Evolutionary conservation across 768 basidiomycete species (phyloP).

Genomic region (Tylopilus plumbeoviolaceoides): DNA sequence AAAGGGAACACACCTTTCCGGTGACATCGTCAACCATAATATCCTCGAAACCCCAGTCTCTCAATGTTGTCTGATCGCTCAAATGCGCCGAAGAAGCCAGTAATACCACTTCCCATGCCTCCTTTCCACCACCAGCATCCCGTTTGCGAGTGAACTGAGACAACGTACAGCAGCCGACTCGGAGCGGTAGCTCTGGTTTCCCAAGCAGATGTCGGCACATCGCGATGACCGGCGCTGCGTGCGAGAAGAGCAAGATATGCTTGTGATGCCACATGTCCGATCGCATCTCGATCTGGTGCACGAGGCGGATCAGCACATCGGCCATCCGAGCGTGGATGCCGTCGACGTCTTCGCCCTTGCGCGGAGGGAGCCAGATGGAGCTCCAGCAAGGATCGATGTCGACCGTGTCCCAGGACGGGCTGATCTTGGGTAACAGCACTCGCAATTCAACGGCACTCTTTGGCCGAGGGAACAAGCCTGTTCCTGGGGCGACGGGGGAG

Average conservation of each 20-base stretch:
- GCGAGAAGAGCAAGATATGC: slow-evolving; percentile 60
- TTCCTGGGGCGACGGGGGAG: slow-evolving; percentile 60
- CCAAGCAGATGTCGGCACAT: slow-evolving; percentile 57
- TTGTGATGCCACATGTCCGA: slow-evolving; percentile 40
- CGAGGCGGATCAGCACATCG: slow-evolving; percentile 48
- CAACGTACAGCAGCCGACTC: slow-evolving; percentile 75
- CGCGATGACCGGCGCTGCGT: slow-evolving; percentile 72
- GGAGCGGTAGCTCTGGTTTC: slow-evolving; percentile 46
- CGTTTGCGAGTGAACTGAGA: slow-evolving; percentile 46
- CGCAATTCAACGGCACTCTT: slow-evolving; percentile 50
- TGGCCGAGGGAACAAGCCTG: slow-evolving; percentile 76
- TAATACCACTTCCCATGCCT: slow-evolving; percentile 40
- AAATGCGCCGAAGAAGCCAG: slow-evolving; percentile 55
- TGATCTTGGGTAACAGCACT: slow-evolving; percentile 53
- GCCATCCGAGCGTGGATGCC: slow-evolving; percentile 58
- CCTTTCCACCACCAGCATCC: slow-evolving; percentile 28
- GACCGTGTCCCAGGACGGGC: slow-evolving; percentile 58
- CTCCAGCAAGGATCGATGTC: slow-evolving; percentile 61
- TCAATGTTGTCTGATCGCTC: slow-evolving; percentile 50
- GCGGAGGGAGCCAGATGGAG: slow-evolving; percentile 64
- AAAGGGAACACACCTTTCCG: slow-evolving; percentile 48
- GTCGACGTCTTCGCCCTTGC: slow-evolving; percentile 66
- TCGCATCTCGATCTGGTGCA: slow-evolving; percentile 46
- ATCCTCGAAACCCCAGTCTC: slow-evolving; percentile 84
- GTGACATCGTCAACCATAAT: slow-evolving; percentile 44